phyloP scores from a whole-genome alignment of 2,329 filamentous ascomycete species.

The Colletotrichum gigasporum region DNA sequence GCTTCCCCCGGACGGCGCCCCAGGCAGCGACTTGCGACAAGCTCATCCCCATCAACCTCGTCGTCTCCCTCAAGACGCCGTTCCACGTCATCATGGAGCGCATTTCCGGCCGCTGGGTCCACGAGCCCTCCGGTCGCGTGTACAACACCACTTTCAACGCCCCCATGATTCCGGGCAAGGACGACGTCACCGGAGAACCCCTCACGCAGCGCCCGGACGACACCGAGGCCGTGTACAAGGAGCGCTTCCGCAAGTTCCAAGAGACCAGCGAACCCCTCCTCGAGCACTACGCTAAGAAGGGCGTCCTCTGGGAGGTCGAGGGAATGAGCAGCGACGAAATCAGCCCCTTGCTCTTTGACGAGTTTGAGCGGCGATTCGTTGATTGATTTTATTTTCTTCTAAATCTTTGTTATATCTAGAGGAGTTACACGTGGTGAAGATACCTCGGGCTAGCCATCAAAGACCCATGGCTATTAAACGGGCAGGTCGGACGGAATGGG shows the following conservation, averaged over 20 bases:
- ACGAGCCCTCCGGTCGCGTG: slow-evolving; percentile 88
- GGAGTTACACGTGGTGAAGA: slow-evolving; percentile 31
- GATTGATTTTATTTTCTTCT: slow-evolving; percentile 30
- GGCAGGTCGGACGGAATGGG: slow-evolving; percentile 23
- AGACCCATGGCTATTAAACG: slow-evolving; percentile 29
- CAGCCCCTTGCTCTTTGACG: slow-evolving; percentile 83
- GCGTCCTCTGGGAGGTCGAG: slow-evolving; percentile 85
- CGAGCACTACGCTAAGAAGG: slow-evolving; percentile 87
- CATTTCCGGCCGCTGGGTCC: slow-evolving; percentile 92
- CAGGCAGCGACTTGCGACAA: slow-evolving; percentile 83
- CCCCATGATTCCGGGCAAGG: slow-evolving; percentile 80
- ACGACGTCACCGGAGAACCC: slow-evolving; percentile 90
- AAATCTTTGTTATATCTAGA: slow-evolving; percentile 16
- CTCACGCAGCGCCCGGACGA: slow-evolving; percentile 88
- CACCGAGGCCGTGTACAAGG: slow-evolving; percentile 84
- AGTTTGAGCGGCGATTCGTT: slow-evolving; percentile 81
- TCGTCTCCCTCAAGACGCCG: slow-evolving; percentile 87
- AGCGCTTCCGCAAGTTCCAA: slow-evolving; percentile 83
- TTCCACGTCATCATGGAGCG: slow-evolving; percentile 87
- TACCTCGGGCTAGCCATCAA: slow-evolving; percentile 30
- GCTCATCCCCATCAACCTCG: slow-evolving; percentile 93
- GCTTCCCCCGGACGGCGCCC: slow-evolving; percentile 87
- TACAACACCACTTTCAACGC: slow-evolving; percentile 96
- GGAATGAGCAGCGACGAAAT: slow-evolving; percentile 96
- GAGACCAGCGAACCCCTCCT: slow-evolving; percentile 87